Conservation (phyloP, 768 basidiomycete species). For the Mycena indigotica region DNA sequence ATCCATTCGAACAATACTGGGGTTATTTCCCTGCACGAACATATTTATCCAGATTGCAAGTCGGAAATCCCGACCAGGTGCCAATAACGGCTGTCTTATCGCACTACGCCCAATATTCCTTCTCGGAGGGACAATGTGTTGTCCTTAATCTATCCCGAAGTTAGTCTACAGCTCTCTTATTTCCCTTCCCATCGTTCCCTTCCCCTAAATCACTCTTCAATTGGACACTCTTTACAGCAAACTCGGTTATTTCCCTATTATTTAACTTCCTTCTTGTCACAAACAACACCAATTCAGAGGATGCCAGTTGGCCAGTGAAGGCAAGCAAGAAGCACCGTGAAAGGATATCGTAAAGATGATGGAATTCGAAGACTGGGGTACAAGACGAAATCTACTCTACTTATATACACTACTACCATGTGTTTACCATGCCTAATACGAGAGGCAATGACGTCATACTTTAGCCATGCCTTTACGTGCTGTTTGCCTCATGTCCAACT, state of each 20-base stretch:
- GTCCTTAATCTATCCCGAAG: neutral
- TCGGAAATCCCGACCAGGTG: neutral
- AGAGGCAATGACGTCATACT: too few species aligned
- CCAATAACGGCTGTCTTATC: neutral
- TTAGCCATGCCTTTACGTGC: too few species aligned
- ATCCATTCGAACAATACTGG: slow-evolving; percentile 8
- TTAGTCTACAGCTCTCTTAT: neutral
- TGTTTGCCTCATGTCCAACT: too few species aligned
- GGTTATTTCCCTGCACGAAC: neutral
- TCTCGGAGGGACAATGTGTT: neutral
- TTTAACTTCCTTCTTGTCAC: neutral
- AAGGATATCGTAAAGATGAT: too few species aligned
- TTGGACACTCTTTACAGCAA: neutral
- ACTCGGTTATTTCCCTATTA: neutral
- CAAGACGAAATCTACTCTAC: too few species aligned
- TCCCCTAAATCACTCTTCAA: too few species aligned
- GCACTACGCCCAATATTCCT: neutral
- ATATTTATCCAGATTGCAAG: slow-evolving; percentile 4
- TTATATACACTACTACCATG: too few species aligned
- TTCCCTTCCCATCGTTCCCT: neutral
- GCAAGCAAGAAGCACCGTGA: too few species aligned
- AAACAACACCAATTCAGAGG: too few species aligned
- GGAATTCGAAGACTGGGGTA: too few species aligned
- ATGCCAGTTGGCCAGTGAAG: too few species aligned
- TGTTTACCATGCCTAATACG: too few species aligned